These are phyloP conservation scores for Saturnispora bothae DNA, from an alignment of 805 yeast genomes.

Conservation along the genomic window DNA sequence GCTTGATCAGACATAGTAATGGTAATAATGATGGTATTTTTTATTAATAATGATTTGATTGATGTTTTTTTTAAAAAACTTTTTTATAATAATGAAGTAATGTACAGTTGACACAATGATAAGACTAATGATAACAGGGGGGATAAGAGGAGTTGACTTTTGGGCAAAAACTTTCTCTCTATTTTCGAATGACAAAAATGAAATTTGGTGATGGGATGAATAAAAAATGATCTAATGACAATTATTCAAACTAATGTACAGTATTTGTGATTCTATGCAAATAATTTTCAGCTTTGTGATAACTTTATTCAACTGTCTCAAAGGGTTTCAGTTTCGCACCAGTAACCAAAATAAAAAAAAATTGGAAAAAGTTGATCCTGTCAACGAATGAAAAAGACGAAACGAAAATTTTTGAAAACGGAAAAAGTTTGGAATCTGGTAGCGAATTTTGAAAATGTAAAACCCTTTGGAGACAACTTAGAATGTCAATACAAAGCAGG, in stretches of 20 bases:
- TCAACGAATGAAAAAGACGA: not conserved
- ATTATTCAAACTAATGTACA: constrained; percentile 2
- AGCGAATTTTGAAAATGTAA: no score
- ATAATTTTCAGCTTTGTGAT: no score
- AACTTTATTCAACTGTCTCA: no score
- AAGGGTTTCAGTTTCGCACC: no score
- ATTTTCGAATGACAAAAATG: not conserved
- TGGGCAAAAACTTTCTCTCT: no score
- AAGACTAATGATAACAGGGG: constrained; percentile 7
- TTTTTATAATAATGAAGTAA: not conserved
- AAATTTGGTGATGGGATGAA: not conserved
- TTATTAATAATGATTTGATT: not conserved
- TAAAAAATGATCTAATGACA: not conserved
- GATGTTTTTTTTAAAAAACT: not conserved
- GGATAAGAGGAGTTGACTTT: no score
- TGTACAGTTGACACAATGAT: constrained; percentile 9
- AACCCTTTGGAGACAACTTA: no score
- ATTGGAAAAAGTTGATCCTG: not conserved
- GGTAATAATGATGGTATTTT: no score
- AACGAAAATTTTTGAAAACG: no score
- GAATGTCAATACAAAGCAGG: not conserved
- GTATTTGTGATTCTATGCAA: no score
- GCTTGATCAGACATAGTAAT: constrained; percentile 27
- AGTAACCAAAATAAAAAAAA: no score
- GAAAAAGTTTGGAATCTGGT: no score